phyloP scores from a whole-genome alignment of 306 rosid genomes.

The Sechiopsis laciniata region DNA sequence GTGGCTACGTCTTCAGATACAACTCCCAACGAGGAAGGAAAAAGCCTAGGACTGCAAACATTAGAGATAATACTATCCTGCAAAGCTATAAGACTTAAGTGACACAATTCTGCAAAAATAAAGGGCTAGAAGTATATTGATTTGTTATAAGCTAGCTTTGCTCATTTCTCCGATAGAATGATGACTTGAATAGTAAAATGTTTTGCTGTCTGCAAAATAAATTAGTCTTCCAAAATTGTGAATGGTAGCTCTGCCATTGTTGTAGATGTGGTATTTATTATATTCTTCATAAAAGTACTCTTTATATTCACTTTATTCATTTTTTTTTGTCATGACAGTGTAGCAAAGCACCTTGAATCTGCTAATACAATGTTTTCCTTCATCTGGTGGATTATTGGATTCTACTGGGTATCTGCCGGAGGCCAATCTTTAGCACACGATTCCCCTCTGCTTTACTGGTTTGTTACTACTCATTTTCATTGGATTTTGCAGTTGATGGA shows the following conservation, averaged over 20 bases:
- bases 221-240: background rate
- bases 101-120: too few relatives aligned
- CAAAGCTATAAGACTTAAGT: too few relatives aligned
- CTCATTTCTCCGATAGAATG: too few relatives aligned
- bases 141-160: background rate
- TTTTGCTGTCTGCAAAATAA: background rate
- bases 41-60: too few relatives aligned
- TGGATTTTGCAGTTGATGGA: slow-evolving; percentile 10
- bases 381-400: slow-evolving; percentile 97
- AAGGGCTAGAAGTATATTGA: background rate
- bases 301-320: background rate
- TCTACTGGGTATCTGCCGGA: slow-evolving; percentile 95
- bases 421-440: slow-evolving; percentile 57
- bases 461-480: slow-evolving; percentile 26
- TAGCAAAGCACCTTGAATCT: slow-evolving; percentile 82
- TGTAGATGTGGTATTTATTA: background rate
- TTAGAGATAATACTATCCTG: too few relatives aligned
- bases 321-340: slow-evolving; percentile 35
- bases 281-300: background rate
- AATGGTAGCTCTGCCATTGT: background rate
- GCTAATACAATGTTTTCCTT: slow-evolving; percentile 96
- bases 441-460: slow-evolving; percentile 94
- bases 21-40: too few relatives aligned
- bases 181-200: too few relatives aligned
- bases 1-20: too few relatives aligned